A percentile compares a stretch with the other conserved stretches of the same genome.
Evolutionary conservation across 805 yeast species (phyloP).

Genomic region (Spathaspora sp.): DNA sequence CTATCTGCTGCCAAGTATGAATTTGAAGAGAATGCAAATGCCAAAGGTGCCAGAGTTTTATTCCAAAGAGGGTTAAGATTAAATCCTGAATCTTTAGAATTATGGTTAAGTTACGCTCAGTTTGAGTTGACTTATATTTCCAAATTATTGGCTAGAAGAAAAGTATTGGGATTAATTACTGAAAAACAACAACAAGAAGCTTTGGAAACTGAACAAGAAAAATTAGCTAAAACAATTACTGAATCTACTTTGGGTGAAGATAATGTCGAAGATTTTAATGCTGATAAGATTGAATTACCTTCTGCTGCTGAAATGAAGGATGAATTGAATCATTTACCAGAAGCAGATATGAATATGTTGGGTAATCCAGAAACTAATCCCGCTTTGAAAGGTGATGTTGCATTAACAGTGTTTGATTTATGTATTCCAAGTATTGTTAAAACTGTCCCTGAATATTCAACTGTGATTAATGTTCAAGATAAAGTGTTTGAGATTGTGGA

Average conservation of each 20-base stretch:
- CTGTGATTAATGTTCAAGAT: constrained; percentile 27
- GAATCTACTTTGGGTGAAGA: constrained; percentile 20
- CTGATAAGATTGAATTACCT: constrained; percentile 43
- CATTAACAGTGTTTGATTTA: constrained; percentile 38
- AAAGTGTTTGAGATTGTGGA: constrained; percentile 37
- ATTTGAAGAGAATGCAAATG: constrained; percentile 81
- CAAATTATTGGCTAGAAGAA: constrained; percentile 77
- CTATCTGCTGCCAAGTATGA: constrained; percentile 92
- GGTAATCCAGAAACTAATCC: constrained; percentile 81
- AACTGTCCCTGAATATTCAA: constrained; percentile 19
- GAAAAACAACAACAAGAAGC: constrained; percentile 63
- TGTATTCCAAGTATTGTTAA: constrained; percentile 30
- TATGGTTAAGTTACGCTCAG: constrained; percentile 86
- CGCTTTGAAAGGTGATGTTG: constrained; percentile 57
- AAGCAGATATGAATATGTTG: constrained; percentile 77
- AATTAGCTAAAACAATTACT: constrained; percentile 35
- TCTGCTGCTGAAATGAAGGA: constrained; percentile 55
- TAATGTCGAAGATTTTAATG: constrained; percentile 27
- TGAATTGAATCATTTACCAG: constrained; percentile 73
- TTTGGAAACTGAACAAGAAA: constrained; percentile 27
- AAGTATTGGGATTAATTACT: constrained; percentile 72
- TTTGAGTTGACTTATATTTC: constrained; percentile 85
- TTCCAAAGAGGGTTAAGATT: constrained; percentile 84
- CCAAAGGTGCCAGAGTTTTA: constrained; percentile 81
- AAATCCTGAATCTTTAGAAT: constrained; percentile 63